Evolutionary conservation across 768 basidiomycete genomes (phyloP).

Genomic region (Boletus tylopilopsis): DNA sequence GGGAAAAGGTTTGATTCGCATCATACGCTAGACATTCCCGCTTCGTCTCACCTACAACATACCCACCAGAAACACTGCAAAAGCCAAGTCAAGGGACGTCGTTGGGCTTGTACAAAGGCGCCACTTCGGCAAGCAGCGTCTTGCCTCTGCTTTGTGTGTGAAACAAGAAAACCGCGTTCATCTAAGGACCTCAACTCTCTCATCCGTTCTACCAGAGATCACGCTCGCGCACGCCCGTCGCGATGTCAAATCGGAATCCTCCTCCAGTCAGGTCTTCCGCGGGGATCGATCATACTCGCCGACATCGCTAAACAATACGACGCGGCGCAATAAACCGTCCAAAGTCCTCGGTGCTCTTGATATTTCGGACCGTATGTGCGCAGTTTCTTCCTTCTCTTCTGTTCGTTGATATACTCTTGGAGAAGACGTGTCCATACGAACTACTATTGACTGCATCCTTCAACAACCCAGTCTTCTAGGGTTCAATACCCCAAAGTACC

Average conservation of each 20-base stretch:
- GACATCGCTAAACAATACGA: conserved; percentile 1
- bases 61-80: conserved; percentile 50
- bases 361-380: conserved; percentile 25
- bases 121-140: conserved; percentile 58
- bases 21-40: neutral
- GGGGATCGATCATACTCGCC: conserved; percentile 6
- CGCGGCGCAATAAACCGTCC: conserved; percentile 14
- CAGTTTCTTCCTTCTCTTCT: conserved; percentile 1
- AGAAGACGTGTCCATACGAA: conserved; percentile 26
- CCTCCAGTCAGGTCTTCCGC: neutral
- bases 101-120: conserved; percentile 52
- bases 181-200: neutral
- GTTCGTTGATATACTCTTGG: conserved; percentile 1
- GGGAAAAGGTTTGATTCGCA: conserved; percentile 50
- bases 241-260: neutral
- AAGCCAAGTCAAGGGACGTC: conserved; percentile 54
- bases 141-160: conserved; percentile 42
- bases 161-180: conserved; percentile 8
- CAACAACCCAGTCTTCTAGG: conserved; percentile 23
- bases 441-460: conserved; percentile 30
- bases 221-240: conserved; percentile 26
- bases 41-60: neutral
- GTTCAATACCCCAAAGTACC: neutral
- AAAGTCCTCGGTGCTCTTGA: conserved; percentile 26
- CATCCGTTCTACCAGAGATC: conserved; percentile 20